phyloP scores from a whole-genome alignment of 768 basidiomycete species.

The Daedaleopsis sinensis region DNA sequence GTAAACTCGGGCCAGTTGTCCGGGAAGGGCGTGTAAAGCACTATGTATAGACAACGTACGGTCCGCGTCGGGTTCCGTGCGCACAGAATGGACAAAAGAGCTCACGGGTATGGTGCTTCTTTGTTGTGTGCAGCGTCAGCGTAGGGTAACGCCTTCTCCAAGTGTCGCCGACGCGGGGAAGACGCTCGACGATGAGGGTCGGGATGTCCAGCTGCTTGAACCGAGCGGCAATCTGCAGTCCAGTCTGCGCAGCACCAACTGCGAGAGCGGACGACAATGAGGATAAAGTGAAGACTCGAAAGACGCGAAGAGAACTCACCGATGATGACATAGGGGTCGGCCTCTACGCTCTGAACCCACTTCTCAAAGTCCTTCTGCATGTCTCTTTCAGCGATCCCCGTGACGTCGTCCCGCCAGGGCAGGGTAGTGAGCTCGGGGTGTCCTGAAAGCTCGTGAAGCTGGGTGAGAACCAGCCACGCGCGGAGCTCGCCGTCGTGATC shows the following conservation, averaged over 20 bases:
- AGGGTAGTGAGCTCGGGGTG: slow-evolving; percentile 32
- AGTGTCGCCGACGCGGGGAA: slow-evolving; percentile 40
- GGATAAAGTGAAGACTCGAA: no score
- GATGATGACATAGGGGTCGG: slow-evolving; percentile 43
- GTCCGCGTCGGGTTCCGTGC: background rate
- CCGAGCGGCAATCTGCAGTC: slow-evolving; percentile 45
- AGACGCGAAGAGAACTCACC: slow-evolving; percentile 28
- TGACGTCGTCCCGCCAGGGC: slow-evolving; percentile 5
- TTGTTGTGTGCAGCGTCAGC: slow-evolving; percentile 42
- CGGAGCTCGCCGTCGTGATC: slow-evolving; percentile 34
- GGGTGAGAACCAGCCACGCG: slow-evolving; percentile 30
- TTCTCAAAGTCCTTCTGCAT: slow-evolving; percentile 32
- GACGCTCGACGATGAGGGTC: slow-evolving; percentile 41
- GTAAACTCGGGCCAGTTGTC: slow-evolving; percentile 44
- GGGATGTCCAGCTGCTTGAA: slow-evolving; percentile 44
- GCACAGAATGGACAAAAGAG: background rate
- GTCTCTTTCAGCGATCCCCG: slow-evolving; percentile 21
- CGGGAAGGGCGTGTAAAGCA: slow-evolving; percentile 44
- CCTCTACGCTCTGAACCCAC: slow-evolving; percentile 40
- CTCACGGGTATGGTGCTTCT: slow-evolving; percentile 27
- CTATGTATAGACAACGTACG: slow-evolving; percentile 21
- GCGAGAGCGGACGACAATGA: background rate
- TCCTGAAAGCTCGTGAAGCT: slow-evolving; percentile 34
- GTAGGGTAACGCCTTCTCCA: slow-evolving; percentile 49
- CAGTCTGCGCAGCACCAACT: slow-evolving; percentile 50